phyloP scores from a whole-genome alignment of 2,329 filamentous ascomycete species.

The Colletotrichum filicis region DNA sequence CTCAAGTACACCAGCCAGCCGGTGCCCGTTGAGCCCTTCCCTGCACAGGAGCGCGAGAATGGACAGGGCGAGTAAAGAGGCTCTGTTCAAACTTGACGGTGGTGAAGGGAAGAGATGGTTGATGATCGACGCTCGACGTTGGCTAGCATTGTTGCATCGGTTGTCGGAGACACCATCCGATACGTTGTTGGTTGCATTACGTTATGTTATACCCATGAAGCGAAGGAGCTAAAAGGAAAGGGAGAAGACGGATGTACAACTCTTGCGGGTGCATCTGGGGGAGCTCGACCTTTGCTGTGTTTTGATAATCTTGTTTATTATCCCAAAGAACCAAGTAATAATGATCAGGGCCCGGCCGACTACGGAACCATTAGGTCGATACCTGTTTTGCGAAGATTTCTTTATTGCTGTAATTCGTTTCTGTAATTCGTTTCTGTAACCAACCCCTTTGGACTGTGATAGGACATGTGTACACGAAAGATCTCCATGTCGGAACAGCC shows the following conservation, averaged over 20 bases:
- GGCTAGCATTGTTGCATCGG: not conserved
- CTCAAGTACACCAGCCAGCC: constrained; percentile 56
- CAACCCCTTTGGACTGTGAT: too few relatives aligned
- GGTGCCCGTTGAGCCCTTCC: constrained; percentile 36
- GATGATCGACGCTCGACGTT: not conserved
- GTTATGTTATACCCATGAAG: constrained; percentile 34
- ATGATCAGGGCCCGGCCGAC: not conserved
- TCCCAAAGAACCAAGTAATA: not conserved
- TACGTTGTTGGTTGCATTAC: constrained; percentile 17
- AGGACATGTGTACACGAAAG: too few relatives aligned
- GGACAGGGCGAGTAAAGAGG: constrained; percentile 21
- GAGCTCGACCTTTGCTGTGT: not conserved
- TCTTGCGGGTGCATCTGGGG: not conserved
- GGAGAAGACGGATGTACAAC: not conserved
- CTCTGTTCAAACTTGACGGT: not conserved
- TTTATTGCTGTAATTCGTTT: not conserved
- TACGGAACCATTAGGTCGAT: not conserved
- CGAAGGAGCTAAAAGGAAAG: constrained; percentile 2
- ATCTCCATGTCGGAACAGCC: constrained; percentile 2
- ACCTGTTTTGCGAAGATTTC: not conserved
- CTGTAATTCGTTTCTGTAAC: too few relatives aligned
- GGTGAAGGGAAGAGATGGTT: not conserved
- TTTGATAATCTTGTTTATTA: not conserved
- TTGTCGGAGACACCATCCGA: constrained; percentile 16
- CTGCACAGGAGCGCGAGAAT: constrained; percentile 22